Evolutionary conservation across 1,139 yeast genomes (phyloP).

Genomic region (Hyphopichia buzzinii): DNA sequence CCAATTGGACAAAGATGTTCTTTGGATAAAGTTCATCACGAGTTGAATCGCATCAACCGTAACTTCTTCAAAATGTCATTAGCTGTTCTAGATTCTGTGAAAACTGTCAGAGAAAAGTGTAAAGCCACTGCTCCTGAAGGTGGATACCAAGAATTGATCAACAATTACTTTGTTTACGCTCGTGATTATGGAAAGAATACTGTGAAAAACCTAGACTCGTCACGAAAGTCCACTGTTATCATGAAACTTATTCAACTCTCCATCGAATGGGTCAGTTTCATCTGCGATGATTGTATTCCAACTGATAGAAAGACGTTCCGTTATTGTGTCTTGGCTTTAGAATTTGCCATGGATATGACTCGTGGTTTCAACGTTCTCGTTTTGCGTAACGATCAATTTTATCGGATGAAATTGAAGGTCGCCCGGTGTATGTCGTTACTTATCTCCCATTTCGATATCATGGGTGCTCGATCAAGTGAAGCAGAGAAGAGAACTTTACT

Average conservation of each 20-base stretch:
- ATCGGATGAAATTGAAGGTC: constrained; percentile 71
- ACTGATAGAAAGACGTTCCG: constrained; percentile 87
- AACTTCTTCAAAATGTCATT: constrained; percentile 69
- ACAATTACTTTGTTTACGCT: constrained; percentile 75
- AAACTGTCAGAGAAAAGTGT: constrained; percentile 48
- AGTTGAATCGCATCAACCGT: constrained; percentile 64
- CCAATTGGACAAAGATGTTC: constrained; percentile 67
- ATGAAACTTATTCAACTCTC: constrained; percentile 72
- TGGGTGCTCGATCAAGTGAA: constrained; percentile 95
- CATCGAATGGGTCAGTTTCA: constrained; percentile 88
- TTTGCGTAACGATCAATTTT: constrained; percentile 73
- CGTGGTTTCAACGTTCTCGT: constrained; percentile 86
- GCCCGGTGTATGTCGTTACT: constrained; percentile 93
- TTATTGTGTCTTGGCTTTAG: constrained; percentile 95
- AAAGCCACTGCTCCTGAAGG: constrained; percentile 42
- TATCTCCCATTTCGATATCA: constrained; percentile 93
- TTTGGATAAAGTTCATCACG: constrained; percentile 70
- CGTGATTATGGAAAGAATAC: constrained; percentile 82
- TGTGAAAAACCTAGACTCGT: constrained; percentile 60
- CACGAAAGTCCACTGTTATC: constrained; percentile 67
- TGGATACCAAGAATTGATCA: constrained; percentile 73
- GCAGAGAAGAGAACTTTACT: constrained; percentile 61
- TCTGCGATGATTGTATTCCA: constrained; percentile 93
- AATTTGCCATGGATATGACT: constrained; percentile 94
- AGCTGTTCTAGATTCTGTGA: constrained; percentile 64